Evolutionary conservation across 192 early-diverging fungal genomes (phyloP), one percentile per base, ranked within the genome.

Genomic region (Pilaira anomala): DNA sequence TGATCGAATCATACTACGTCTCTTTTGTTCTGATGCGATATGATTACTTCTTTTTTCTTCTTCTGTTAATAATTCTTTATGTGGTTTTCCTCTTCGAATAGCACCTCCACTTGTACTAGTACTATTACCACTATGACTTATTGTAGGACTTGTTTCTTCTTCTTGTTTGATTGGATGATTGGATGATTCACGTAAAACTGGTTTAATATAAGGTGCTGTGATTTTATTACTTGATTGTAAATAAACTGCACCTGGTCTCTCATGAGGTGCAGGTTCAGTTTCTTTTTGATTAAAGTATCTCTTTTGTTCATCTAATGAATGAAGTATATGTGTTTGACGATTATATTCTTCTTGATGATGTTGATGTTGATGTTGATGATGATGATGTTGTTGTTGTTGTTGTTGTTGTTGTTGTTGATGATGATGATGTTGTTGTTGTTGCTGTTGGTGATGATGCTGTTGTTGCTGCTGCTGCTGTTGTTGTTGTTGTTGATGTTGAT

Each of bases 31-130:
- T 0, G 87, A 88, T 6, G 79, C 75, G 54, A 91, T 89, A 64
- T 91, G 89, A 66, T 90, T 91, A 16, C 80, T 78, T 40, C 85
- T 69, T 60, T 91, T 91, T 63, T 91, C 87, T 60, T 90, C 83
- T 61, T 90, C 89, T 2, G 89, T 91, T 65, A 91, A 51, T 3
- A 91, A 66, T 46, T 88, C 87, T 59, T 84, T 85, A 66, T 82
- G 76, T 7, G 77, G 73, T 60, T 80, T 80, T 39, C 29, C 18
- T 24, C 56, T 36, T 40, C 56, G 18, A 19, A 58, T 39, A 21
- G 56, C 33, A 24, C 56, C 56, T 24, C 56, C 55, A 40, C 55
- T 39, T 6, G 28, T n/a, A 0, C 53, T 33, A 14, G 13, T 55
- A 46, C 42, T 13, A 45, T 4, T 19, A 46, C 44, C 18, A 19